Base-by-base conservation (phyloP, 2,329 filamentous ascomycete genomes). In the Monilinia polystroma region DNA sequence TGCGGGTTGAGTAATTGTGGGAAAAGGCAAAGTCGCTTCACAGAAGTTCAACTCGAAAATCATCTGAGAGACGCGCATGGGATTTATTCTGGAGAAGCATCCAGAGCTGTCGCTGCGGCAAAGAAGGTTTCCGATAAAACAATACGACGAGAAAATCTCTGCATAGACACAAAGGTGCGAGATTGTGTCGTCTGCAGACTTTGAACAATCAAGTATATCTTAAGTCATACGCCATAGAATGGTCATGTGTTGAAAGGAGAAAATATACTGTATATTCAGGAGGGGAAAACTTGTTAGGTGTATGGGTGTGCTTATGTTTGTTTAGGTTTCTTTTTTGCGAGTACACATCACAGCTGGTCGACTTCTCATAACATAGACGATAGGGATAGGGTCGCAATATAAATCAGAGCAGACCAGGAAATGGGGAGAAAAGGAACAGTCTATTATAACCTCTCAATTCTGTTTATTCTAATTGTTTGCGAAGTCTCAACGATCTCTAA, bases 1-100 rank as follows among this genome's bases (percentile, higher is more conserved):
- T 64, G 63, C 16, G 53, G 23, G 20, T 38, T 64, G 62, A n/a
- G 26, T 29, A 16, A 8, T 18, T 58, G 55, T 45, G 55, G 55
- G 18, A 26, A 6, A 3, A 29, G 7, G 7, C 38, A 58, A 29
- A 58, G 55, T 26, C 55, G 23, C 38, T 45, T 58, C 38, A 43
- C 55, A 10, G 38, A 43, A 29, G 11, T 43, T 18, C n/a, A 43
- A 18, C n/a, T 58, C 8, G 55, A 57, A 4, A 26, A 23, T 7
- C 38, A 45, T 20, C 20, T 58, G 16, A 45, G 2, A 4, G 43
- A 1, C 1, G 38, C 14, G 4, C 55, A 58, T 58, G 55, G 35
- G 8, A 5, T 56, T n/a, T 4, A 23, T 26, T 41, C n/a, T 26
- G 54, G 35, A 0, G 54, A 56, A 7, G 54, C 54, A 16, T 56